Evolutionary conservation across 2,329 filamentous ascomycete species (phyloP).

Genomic region (Aspergillus aculeatus): DNA sequence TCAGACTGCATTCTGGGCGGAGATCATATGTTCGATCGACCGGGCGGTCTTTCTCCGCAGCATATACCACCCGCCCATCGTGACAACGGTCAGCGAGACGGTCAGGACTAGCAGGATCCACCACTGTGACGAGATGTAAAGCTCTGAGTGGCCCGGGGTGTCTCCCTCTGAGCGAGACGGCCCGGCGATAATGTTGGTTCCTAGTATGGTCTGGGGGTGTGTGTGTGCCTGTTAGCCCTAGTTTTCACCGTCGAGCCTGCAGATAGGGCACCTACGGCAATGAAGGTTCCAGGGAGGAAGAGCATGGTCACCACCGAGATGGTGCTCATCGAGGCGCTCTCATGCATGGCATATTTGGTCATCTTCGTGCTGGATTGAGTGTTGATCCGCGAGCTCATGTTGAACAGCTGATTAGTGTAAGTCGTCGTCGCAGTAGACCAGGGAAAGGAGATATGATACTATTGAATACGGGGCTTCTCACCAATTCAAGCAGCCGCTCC

Average conservation of each 20-base stretch:
- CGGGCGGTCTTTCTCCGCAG: not conserved
- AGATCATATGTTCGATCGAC: no score
- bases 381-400: slow-evolving; percentile 9
- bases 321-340: slow-evolving; percentile 8
- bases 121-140: slow-evolving; percentile 8
- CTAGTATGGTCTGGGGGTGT: slow-evolving; percentile 2
- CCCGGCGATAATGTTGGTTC: slow-evolving; percentile 5
- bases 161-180: not conserved
- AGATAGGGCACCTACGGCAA: slow-evolving; percentile 1
- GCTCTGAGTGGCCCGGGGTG: not conserved
- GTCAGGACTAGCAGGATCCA: slow-evolving; percentile 3
- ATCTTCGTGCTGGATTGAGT: slow-evolving; percentile 7
- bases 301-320: slow-evolving; percentile 11
- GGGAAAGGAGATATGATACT: no score
- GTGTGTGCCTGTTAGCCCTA: not conserved
- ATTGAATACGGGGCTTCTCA: not conserved
- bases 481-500: slow-evolving; percentile 3
- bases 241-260: not conserved
- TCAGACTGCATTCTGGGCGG: not conserved
- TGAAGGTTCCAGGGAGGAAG: slow-evolving; percentile 8
- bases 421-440: not conserved
- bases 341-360: slow-evolving; percentile 11
- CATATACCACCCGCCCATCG: slow-evolving; percentile 4
- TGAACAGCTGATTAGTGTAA: not conserved
- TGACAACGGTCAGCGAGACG: slow-evolving; percentile 1